These are phyloP conservation scores for Phallus indusiatus DNA, from an alignment of 768 basidiomycete species.

Conservation along the genomic window DNA sequence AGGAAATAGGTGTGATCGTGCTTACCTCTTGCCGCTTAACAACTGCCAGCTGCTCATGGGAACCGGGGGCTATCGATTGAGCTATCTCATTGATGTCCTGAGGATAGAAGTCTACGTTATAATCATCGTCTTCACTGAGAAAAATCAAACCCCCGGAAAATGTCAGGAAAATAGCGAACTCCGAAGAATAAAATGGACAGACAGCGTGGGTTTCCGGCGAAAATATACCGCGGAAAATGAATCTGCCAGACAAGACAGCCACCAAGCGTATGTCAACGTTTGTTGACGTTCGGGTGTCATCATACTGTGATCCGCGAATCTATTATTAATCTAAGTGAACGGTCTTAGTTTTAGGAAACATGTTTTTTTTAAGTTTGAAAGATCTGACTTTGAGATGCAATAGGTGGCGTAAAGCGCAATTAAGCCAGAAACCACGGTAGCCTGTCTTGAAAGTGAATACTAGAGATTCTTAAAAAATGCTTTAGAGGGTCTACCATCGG, in stretches of 20 bases:
- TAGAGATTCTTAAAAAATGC: neutral
- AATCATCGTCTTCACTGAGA: constrained; percentile 69
- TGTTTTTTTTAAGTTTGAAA: neutral
- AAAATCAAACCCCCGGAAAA: neutral
- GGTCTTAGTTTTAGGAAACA: constrained; percentile 3
- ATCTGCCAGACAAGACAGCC: constrained; percentile 84
- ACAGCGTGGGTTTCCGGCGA: constrained; percentile 73
- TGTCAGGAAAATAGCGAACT: neutral
- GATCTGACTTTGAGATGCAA: constrained; percentile 59
- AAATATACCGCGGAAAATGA: constrained; percentile 80
- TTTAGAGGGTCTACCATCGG: constrained; percentile 41
- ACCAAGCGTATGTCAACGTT: constrained; percentile 89
- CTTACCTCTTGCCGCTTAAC: constrained; percentile 66
- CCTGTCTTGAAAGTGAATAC: constrained; percentile 32
- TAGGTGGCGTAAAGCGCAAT: constrained; percentile 66
- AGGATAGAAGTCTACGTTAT: constrained; percentile 83
- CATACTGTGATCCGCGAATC: constrained; percentile 64
- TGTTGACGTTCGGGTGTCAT: constrained; percentile 67
- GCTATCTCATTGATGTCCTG: constrained; percentile 36
- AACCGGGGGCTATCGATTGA: constrained; percentile 32
- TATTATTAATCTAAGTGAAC: constrained; percentile 63
- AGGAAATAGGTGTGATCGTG: constrained; percentile 7
- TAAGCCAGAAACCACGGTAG: constrained; percentile 80
- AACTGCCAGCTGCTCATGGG: constrained; percentile 30
- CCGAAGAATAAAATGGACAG: constrained; percentile 17